These are phyloP conservation scores for Acacia melanoxylon DNA, from an alignment of 306 rosid genomes.

Conservation along the genomic window DNA sequence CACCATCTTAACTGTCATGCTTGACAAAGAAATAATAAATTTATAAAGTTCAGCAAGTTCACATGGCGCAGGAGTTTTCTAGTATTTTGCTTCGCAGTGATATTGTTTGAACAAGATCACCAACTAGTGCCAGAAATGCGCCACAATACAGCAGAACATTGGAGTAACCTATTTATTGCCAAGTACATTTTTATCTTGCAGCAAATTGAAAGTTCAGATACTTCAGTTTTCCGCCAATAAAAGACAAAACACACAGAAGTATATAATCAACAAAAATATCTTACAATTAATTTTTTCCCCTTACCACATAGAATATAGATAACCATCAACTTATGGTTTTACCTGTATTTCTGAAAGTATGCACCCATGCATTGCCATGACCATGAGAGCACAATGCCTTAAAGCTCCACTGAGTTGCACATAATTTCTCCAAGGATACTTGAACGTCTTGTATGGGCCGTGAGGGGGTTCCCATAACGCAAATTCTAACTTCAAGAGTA, in stretches of 20 bases:
- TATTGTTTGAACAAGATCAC: not conserved
- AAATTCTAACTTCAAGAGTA: constrained; percentile 56
- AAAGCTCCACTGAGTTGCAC: constrained; percentile 68
- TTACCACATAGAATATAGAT: not conserved
- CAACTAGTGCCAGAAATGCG: not conserved
- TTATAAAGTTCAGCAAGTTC: not conserved
- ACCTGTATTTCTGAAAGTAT: constrained; percentile 88
- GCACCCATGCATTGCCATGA: constrained; percentile 89
- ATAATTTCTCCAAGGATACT: constrained; percentile 72
- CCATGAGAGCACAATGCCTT: constrained; percentile 81
- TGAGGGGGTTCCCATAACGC: constrained; percentile 89
- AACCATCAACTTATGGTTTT: not conserved
- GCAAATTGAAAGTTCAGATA: not conserved
- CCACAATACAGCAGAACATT: not conserved
- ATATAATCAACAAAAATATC: not conserved
- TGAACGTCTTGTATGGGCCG: constrained; percentile 62
- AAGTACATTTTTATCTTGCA: not conserved
- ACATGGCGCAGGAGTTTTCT: not conserved
- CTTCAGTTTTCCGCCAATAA: not conserved
- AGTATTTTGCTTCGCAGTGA: not conserved
- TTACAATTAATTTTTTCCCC: not conserved
- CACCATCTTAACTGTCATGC: not conserved
- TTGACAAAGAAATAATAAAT: not conserved
- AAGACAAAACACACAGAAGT: not conserved
- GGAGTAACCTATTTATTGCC: not conserved